Evolutionary conservation across 169 alveolate species (phyloP), one percentile per base, ranked within the genome.

Genomic region (Miamiensis avidus): DNA sequence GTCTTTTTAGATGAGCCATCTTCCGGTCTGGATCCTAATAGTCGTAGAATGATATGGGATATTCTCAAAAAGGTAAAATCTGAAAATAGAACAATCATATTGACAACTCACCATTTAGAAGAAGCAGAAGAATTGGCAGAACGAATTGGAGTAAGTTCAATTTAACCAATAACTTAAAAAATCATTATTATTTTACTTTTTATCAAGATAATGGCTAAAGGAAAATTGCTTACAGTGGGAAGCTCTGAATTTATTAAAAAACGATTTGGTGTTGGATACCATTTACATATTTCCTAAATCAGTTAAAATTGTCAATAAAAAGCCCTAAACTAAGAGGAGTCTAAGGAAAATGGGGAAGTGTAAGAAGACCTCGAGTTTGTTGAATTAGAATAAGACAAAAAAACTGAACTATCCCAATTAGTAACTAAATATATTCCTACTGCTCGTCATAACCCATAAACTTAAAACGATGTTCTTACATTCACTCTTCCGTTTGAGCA

Each of bases 1-100:
- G 91, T 97, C 16, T 84, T 97, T 30, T 90, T 97, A 69, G 98
- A 97, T 93, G 98, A 97, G 76, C 99, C 99, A 25, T 91, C 98
- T 25, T 89, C 95, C 83, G 99, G 98, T 28, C 92, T 97, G 94
- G 99, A 97, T 81, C 92, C 94, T 29, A 89, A 91, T 1, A 94
- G 98, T 0, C 87, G 96, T 78, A 93, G 95, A 84, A 84, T 89
- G 30, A 89, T 96, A n/a, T 96, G 97, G 97, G 96, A 96, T 73
- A 87, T 96, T 88, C 91, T 97, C n/a, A 89, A 94, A 79, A 85
- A 83, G 4, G 85, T 82, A 0, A 91, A 90, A 81, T 34, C 69
- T 32, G 81, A 83, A 75, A 93, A 95, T 65, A 94, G 91, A 89
- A 94, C 93, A 49, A 82, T 97, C 31, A 79, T 95, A 30, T 84